Evolutionary conservation across 345 rosid genomes (phyloP).

Genomic region (Eucalyptus caleyi): DNA sequence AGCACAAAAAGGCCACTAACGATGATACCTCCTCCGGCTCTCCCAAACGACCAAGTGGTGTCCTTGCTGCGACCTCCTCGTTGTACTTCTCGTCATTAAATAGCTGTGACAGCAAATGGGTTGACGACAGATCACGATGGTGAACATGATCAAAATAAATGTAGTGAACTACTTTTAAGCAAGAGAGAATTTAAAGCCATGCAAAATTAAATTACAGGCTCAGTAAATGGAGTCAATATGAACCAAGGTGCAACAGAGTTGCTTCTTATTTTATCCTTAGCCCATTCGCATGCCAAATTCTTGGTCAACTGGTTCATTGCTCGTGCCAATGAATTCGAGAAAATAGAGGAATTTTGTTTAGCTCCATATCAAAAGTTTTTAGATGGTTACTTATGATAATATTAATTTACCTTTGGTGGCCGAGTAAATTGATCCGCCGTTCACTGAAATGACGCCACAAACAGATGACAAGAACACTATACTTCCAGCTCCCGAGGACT

Average conservation of each 20-base stretch:
- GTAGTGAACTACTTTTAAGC: background rate
- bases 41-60: slow-evolving; percentile 37
- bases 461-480: slow-evolving; percentile 43
- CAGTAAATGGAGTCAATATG: slow-evolving; percentile 11
- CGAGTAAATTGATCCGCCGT: slow-evolving; percentile 16
- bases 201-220: background rate
- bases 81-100: background rate
- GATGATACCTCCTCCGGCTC: slow-evolving; percentile 45
- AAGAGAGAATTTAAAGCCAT: background rate
- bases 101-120: background rate
- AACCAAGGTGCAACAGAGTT: slow-evolving; percentile 47
- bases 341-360: background rate
- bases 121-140: background rate
- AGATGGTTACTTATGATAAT: background rate
- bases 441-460: slow-evolving; percentile 4
- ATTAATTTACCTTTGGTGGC: slow-evolving; percentile 17
- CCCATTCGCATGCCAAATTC: slow-evolving; percentile 69
- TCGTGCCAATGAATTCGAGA: slow-evolving; percentile 6
- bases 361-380: background rate
- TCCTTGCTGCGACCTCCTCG: slow-evolving; percentile 12
- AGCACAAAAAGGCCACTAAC: slow-evolving; percentile 38
- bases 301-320: slow-evolving; percentile 41
- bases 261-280: slow-evolving; percentile 43
- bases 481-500: slow-evolving; percentile 31
- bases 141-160: background rate